phyloP scores from a whole-genome alignment of 768 basidiomycete genomes.

The Podaxis rugospora region DNA sequence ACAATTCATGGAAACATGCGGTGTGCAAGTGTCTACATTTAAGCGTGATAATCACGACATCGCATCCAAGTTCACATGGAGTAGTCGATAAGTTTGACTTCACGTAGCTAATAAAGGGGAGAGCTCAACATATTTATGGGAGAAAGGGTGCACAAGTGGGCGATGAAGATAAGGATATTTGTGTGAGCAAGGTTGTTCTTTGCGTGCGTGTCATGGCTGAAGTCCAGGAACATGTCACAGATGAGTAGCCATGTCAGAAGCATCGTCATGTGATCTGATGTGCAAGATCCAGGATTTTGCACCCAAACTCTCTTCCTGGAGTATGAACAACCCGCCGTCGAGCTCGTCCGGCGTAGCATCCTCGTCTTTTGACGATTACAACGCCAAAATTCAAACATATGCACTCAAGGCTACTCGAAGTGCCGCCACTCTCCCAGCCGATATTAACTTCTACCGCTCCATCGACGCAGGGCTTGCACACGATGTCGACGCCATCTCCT shows the following conservation, averaged over 20 bases:
- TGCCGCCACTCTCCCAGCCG: conserved; percentile 59
- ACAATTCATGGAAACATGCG: too few relatives aligned
- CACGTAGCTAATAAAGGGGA: too few relatives aligned
- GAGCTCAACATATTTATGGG: too few relatives aligned
- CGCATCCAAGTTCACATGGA: too few relatives aligned
- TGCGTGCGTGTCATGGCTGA: too few relatives aligned
- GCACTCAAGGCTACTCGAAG: conserved; percentile 62
- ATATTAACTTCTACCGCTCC: conserved; percentile 87
- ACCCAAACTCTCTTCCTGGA: background rate
- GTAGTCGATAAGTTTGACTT: too few relatives aligned
- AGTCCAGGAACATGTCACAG: background rate
- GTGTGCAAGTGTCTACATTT: too few relatives aligned
- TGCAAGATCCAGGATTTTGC: background rate
- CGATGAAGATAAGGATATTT: too few relatives aligned
- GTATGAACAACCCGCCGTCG: background rate
- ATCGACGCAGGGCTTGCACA: conserved; percentile 68
- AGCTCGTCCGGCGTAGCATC: background rate
- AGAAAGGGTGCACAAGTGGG: too few relatives aligned
- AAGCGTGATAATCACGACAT: too few relatives aligned
- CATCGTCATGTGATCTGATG: background rate
- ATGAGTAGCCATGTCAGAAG: background rate
- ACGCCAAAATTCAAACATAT: conserved; percentile 51
- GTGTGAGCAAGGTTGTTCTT: too few relatives aligned
- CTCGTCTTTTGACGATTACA: background rate
- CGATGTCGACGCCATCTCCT: conserved; percentile 67